Percentiles rank a stretch among this genome's conserved stretches.
These are phyloP conservation scores for Yarrowia porcina DNA, from an alignment of 805 yeast genomes.

Conservation along the genomic window DNA sequence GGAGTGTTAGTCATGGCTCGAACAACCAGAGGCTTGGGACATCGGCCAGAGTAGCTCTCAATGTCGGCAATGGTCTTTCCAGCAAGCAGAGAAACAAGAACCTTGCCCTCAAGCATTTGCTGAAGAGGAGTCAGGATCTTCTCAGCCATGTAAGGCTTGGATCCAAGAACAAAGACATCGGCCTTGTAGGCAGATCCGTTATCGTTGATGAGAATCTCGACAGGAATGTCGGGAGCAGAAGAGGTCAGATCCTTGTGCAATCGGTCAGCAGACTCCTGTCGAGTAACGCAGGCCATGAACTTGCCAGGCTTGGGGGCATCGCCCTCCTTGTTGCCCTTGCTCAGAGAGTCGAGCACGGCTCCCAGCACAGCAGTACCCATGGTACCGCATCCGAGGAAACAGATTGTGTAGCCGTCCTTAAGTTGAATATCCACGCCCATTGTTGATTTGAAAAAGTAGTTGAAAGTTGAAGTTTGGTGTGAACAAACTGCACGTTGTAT, in stretches of 20 bases:
- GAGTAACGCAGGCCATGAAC: constrained; percentile 74
- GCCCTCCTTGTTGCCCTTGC: constrained; percentile 32
- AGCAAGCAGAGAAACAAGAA: constrained; percentile 81
- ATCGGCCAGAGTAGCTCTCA: constrained; percentile 39
- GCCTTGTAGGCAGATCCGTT: constrained; percentile 59
- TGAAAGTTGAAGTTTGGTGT: neutral
- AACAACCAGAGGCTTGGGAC: constrained; percentile 51
- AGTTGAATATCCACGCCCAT: constrained; percentile 23
- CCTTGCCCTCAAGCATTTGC: constrained; percentile 48
- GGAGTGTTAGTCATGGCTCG: constrained; percentile 99
- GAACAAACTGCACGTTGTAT: neutral
- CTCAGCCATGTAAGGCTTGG: constrained; percentile 80
- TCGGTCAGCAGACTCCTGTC: constrained; percentile 49
- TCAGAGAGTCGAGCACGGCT: constrained; percentile 59
- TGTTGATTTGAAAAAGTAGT: neutral
- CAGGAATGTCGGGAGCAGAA: constrained; percentile 33
- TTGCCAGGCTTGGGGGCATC: constrained; percentile 55
- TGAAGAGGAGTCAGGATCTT: constrained; percentile 53
- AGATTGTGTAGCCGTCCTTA: constrained; percentile 48
- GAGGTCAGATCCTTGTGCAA: constrained; percentile 42
- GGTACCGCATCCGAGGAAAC: constrained; percentile 89
- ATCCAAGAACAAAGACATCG: constrained; percentile 73
- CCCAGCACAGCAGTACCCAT: constrained; percentile 92
- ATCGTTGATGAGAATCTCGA: constrained; percentile 48
- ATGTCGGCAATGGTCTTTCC: constrained; percentile 77